phyloP scores from a whole-genome alignment of 73 alveolate genomes.

The Urostyla sp. region DNA sequence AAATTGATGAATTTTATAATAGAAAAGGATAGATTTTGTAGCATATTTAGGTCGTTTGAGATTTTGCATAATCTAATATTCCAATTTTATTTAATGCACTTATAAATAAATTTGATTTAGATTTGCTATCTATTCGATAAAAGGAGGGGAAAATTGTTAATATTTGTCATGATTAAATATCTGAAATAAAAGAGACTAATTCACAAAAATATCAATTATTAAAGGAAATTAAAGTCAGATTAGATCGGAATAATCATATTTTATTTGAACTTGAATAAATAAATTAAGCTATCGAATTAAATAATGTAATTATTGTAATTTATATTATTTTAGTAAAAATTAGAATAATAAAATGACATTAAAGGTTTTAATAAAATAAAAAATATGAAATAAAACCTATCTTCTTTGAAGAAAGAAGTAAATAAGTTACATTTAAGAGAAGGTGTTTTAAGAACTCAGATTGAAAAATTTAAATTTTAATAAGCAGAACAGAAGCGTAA shows the following conservation, averaged over 20 bases:
- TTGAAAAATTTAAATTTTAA: not conserved
- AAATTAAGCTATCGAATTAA: not conserved
- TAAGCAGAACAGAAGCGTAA: not conserved
- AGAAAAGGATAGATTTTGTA: not conserved
- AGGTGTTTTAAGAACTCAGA: slow-evolving; percentile 15
- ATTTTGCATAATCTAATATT: slow-evolving; percentile 17
- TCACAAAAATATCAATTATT: not conserved
- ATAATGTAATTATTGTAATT: not conserved
- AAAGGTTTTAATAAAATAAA: not conserved
- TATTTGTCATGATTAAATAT: not conserved
- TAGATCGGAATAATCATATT: not conserved
- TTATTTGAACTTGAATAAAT: not conserved
- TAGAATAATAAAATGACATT: not conserved
- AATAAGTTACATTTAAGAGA: slow-evolving; percentile 22
- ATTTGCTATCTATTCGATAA: not conserved
- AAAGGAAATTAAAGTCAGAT: not conserved
- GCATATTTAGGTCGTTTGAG: slow-evolving; percentile 31
- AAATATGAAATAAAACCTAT: not conserved
- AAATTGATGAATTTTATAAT: slow-evolving; percentile 10
- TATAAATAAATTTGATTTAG: not conserved
- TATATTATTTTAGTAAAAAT: not conserved
- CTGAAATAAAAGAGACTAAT: not conserved
- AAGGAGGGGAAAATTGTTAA: not conserved
- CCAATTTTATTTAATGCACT: slow-evolving; percentile 12
- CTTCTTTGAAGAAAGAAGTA: not conserved